A percentile compares a stretch with the other conserved stretches of the same genome.
Evolutionary conservation across 805 yeast species (phyloP).

Genomic region (Blastobotrys peoriensis): DNA sequence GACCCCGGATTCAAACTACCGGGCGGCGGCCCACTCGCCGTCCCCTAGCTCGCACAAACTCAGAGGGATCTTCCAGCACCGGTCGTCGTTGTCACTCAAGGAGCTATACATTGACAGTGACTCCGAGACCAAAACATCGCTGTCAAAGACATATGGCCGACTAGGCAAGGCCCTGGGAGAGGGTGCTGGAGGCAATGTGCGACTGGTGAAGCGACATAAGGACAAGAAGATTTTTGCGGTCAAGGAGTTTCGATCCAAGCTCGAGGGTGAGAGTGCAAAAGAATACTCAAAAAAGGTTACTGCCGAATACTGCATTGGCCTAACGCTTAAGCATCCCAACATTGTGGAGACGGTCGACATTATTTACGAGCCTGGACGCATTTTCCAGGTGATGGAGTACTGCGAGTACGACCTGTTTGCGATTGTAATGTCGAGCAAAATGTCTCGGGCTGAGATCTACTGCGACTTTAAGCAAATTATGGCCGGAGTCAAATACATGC

Average conservation of each 20-base stretch:
- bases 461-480: constrained; percentile 88
- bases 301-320: constrained; percentile 90
- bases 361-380: constrained; percentile 79
- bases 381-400: constrained; percentile 90
- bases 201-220: constrained; percentile 57
- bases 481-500: constrained; percentile 75
- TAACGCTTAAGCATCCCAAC: constrained; percentile 82
- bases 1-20: constrained; percentile 9
- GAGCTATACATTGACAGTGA: constrained; percentile 28
- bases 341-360: constrained; percentile 89
- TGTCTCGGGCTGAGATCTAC: constrained; percentile 70
- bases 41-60: constrained; percentile 23
- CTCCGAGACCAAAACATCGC: constrained; percentile 19
- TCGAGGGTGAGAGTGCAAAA: constrained; percentile 65
- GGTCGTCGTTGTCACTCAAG: constrained; percentile 18
- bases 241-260: constrained; percentile 79
- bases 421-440: constrained; percentile 87
- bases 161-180: constrained; percentile 86
- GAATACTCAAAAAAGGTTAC: constrained; percentile 91
- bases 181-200: constrained; percentile 92
- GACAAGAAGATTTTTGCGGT: constrained; percentile 82
- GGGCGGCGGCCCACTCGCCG: constrained; percentile 18
- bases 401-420: constrained; percentile 92
- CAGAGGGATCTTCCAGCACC: constrained; percentile 9
- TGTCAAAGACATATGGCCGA: constrained; percentile 66